phyloP scores from a whole-genome alignment of 768 basidiomycete species.

The Tulasnella sp. region DNA sequence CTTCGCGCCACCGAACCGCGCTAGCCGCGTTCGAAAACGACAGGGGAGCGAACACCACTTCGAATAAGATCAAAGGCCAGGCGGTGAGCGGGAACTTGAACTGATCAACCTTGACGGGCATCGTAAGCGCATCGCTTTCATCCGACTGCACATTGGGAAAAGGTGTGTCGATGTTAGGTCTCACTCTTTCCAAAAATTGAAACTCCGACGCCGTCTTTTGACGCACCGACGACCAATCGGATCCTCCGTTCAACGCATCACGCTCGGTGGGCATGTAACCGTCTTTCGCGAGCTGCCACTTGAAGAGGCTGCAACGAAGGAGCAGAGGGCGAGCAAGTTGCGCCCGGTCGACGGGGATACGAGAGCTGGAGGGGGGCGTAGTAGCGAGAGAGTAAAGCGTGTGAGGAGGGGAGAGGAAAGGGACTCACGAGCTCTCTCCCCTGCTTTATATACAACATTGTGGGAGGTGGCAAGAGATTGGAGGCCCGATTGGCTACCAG shows the following conservation, averaged over 20 bases:
- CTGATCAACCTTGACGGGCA: neutral
- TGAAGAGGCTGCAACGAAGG: neutral
- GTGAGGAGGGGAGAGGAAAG: neutral
- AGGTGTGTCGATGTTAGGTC: neutral
- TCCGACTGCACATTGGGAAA: neutral
- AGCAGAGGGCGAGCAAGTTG: too few relatives aligned
- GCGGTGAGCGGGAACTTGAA: neutral
- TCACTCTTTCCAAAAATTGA: too few relatives aligned
- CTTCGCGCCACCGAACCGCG: neutral
- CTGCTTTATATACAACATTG: neutral
- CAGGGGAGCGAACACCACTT: neutral
- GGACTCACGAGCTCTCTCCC: neutral
- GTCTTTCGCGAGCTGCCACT: neutral
- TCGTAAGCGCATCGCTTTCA: neutral
- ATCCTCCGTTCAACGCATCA: neutral
- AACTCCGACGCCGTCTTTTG: neutral
- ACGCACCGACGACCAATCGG: neutral
- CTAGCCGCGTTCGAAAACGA: neutral
- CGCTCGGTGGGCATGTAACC: neutral
- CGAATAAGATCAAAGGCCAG: neutral
- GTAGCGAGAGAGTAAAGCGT: neutral
- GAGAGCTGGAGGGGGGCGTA: neutral
- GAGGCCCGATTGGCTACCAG: neutral
- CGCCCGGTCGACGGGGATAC: neutral
- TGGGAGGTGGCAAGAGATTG: neutral